A percentile compares a stretch with the other conserved stretches of the same genome.
Evolutionary conservation across 495 filamentous ascomycete species (phyloP).

Genomic region (Neurospora sp.): DNA sequence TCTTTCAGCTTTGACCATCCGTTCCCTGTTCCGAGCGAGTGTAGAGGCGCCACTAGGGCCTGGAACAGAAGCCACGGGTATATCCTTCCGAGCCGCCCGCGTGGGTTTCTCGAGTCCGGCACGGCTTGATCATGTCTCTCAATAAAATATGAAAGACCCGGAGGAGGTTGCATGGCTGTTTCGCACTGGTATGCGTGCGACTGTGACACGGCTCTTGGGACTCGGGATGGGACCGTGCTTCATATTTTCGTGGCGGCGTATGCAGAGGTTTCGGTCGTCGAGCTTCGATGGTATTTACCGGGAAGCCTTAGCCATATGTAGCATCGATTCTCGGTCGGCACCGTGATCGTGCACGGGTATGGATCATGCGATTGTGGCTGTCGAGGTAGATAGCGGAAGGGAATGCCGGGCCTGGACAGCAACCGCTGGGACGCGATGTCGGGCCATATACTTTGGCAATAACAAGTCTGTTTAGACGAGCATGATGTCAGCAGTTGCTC

Average conservation of each 20-base stretch:
- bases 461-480: background rate
- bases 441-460: background rate
- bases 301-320: background rate
- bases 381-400: background rate
- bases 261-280: background rate
- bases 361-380: background rate
- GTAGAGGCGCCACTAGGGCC: background rate
- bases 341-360: background rate
- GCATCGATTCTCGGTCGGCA: background rate
- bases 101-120: background rate
- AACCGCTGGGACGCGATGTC: background rate
- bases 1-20: background rate
- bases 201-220: background rate
- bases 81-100: background rate
- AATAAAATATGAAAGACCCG: background rate
- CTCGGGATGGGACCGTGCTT: background rate
- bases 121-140: background rate
- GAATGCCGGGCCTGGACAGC: background rate
- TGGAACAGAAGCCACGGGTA: background rate
- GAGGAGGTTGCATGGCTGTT: background rate
- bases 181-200: background rate
- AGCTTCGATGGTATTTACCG: background rate
- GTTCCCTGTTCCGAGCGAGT: background rate
- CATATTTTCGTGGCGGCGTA: background rate
- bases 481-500: background rate